Evolutionary conservation across 257 asterid species (phyloP).

Genomic region (Fraxinus anomala): DNA sequence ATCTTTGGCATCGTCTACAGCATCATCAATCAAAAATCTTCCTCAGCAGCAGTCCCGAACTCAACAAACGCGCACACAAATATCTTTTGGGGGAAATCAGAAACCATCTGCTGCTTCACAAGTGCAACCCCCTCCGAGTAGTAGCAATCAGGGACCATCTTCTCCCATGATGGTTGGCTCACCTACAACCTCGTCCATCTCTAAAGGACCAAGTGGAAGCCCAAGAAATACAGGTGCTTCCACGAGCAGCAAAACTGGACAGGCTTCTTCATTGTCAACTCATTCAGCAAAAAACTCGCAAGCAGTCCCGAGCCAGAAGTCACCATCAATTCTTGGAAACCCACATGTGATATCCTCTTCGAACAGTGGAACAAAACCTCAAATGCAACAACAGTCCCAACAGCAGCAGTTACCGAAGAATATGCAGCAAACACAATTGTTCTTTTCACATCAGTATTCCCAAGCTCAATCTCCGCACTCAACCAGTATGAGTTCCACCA

Average conservation of each 20-base stretch:
- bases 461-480: conserved; percentile 64
- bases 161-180: conserved; percentile 80
- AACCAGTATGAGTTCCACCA: conserved; percentile 35
- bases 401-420: conserved; percentile 50
- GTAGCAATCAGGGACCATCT: conserved; percentile 54
- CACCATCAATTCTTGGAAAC: conserved; percentile 79
- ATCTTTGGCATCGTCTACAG: conserved; percentile 51
- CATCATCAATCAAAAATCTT: conserved; percentile 52
- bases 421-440: conserved; percentile 64
- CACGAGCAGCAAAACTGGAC: conserved; percentile 54
- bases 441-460: conserved; percentile 59
- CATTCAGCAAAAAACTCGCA: conserved; percentile 55
- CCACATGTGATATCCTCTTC: conserved; percentile 50
- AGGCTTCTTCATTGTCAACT: conserved; percentile 51
- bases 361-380: conserved; percentile 44
- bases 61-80: conserved; percentile 72
- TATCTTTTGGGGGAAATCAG: conserved; percentile 84
- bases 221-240: conserved; percentile 70
- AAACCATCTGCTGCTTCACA: conserved; percentile 50
- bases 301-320: conserved; percentile 54
- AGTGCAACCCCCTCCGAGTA: conserved; percentile 45
- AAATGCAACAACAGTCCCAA: conserved; percentile 49
- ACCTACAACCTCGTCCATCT: conserved; percentile 83
- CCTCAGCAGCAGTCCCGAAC: conserved; percentile 72
- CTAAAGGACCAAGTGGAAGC: conserved; percentile 87